Evolutionary conservation across 495 filamentous ascomycete species (phyloP), one percentile per base, ranked within the genome.

Genomic region (Hypoxylon lenormandii): DNA sequence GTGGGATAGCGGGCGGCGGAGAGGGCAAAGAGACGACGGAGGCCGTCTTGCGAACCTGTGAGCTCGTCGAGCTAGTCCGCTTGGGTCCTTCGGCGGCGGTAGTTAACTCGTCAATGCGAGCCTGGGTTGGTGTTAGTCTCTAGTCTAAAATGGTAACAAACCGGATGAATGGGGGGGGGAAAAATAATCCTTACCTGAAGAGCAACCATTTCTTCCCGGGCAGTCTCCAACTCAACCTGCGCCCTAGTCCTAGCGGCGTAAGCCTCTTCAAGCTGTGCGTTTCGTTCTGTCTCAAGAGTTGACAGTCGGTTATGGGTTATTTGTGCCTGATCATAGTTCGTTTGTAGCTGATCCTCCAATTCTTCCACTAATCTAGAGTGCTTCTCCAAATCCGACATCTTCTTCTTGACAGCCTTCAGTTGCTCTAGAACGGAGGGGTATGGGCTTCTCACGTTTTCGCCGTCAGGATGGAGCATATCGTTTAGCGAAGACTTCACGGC

Each of bases 261-360:
- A 4, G 83, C 84, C 72, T 89, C 86, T 61, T 89, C 85, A 12
- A 90, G 67, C 62, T 90, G 82, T 16, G 79, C 79, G 59, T 86
- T 86, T 5, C 87, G 86, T 76, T 92, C 90, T n/a, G 84, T 83
- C 65, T 92, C 87, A n/a, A 92, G 82, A 65, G 77, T 89, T 73
- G 79, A 93, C 81, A 82, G 86, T 74, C 74, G 91, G 70, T 94
- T 91, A 77, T 92, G 94, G 7, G 86, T 85, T n/a, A 87, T 81
- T 64, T 96, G 91, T 68, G 94, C 92, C 73, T 97, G 92, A 60
- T 98, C 95, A 76, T 91, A 98, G 78, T 92, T 97, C 74, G 84
- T 92, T 64, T 91, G 90, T n/a, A 99, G 87, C 72, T 99, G 94
- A 64, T 99, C 93, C 77, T 99, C 95, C 15, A 99, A 88, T 78